phyloP scores from a whole-genome alignment of 2,329 filamentous ascomycete genomes.

The Ophiostoma populinum region DNA sequence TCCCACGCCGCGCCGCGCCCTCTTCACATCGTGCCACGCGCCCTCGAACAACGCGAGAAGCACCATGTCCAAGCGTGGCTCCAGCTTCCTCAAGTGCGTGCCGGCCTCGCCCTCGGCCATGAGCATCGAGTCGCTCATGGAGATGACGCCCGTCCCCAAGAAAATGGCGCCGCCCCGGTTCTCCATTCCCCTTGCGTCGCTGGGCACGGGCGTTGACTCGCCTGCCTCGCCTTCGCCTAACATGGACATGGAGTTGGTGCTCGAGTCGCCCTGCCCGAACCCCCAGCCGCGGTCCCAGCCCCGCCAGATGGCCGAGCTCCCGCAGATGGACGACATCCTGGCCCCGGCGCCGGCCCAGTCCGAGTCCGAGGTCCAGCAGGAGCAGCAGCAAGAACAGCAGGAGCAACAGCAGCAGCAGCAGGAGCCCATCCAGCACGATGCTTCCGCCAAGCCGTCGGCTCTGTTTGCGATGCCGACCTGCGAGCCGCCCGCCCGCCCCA shows the following conservation, averaged over 20 bases:
- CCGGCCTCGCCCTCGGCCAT: slow-evolving; percentile 67
- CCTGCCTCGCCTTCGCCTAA: slow-evolving; percentile 46
- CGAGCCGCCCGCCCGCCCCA: background rate
- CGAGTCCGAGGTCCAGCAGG: background rate
- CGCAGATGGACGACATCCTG: background rate
- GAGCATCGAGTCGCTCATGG: slow-evolving; percentile 61
- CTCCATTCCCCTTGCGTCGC: slow-evolving; percentile 27
- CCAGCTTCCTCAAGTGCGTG: slow-evolving; percentile 65
- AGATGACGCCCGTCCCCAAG: slow-evolving; percentile 83
- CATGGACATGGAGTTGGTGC: slow-evolving; percentile 32
- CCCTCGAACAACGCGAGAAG: background rate
- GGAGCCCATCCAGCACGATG: background rate
- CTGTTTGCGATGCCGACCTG: slow-evolving; percentile 24
- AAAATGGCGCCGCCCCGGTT: slow-evolving; percentile 48
- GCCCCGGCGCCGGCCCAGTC: no score
- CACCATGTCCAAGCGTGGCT: background rate
- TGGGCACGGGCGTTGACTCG: slow-evolving; percentile 23
- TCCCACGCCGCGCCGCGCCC: slow-evolving; percentile 65
- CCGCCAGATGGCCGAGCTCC: background rate
- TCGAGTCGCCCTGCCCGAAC: slow-evolving; percentile 33
- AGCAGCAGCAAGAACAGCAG: background rate
- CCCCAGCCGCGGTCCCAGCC: background rate
- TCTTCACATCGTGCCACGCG: slow-evolving; percentile 50
- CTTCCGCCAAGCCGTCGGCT: no score
- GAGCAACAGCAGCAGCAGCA: background rate